Evolutionary conservation across 164 flowering plant species (phyloP).

Genomic region (Aristolochia fimbriata): DNA sequence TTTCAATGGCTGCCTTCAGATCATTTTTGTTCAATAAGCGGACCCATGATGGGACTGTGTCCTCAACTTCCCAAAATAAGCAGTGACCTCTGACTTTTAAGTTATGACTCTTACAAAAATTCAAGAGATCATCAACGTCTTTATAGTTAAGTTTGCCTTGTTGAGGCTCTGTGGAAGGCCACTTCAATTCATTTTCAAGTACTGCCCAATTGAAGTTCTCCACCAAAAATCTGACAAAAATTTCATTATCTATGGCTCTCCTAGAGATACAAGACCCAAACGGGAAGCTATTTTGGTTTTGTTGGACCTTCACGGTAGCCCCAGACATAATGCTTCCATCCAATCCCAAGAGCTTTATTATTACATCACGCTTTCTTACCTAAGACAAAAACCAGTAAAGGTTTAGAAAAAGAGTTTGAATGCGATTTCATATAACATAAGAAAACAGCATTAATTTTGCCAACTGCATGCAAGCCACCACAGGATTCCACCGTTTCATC

Average conservation of each 20-base stretch:
- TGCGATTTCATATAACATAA: neutral
- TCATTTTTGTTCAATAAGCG: conserved; percentile 40
- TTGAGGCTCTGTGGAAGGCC: conserved; percentile 86
- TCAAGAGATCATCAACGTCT: conserved; percentile 79
- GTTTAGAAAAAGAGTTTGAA: neutral
- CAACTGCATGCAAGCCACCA: too few relatives aligned
- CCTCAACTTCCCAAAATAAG: conserved; percentile 89
- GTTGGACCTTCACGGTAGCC: conserved; percentile 47
- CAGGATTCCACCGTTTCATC: too few relatives aligned
- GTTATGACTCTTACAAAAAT: conserved; percentile 37
- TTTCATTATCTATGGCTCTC: conserved; percentile 83
- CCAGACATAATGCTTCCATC: conserved; percentile 29
- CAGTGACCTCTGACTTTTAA: conserved; percentile 79
- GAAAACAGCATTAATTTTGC: too few relatives aligned
- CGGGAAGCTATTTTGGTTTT: conserved; percentile 69
- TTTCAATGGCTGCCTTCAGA: conserved; percentile 59
- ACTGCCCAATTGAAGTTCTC: conserved; percentile 89
- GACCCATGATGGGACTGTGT: conserved; percentile 66
- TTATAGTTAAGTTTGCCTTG: conserved; percentile 74
- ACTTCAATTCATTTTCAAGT: conserved; percentile 86
- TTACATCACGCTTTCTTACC: conserved; percentile 88
- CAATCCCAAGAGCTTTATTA: conserved; percentile 50
- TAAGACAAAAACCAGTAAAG: conserved; percentile 14
- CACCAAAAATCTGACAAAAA: conserved; percentile 61
- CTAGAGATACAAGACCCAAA: conserved; percentile 70